Evolutionary conservation across 768 basidiomycete species (phyloP).

Genomic region (Xerocomus spinulosus): DNA sequence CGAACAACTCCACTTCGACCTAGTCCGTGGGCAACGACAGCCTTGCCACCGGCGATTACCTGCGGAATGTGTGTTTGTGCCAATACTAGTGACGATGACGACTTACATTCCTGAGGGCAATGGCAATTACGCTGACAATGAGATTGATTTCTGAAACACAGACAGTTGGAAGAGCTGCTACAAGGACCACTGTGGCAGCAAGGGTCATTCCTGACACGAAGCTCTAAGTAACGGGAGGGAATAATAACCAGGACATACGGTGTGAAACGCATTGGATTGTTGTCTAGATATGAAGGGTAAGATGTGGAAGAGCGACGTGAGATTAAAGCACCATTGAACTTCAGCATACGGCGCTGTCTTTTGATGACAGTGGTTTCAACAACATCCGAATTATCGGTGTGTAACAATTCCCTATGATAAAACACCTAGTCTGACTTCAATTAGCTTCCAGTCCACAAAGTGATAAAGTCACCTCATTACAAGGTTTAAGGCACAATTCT

Average conservation of each 20-base stretch:
- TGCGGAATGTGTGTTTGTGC: constrained; percentile 19
- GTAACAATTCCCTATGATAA: constrained; percentile 17
- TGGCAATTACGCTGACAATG: constrained; percentile 56
- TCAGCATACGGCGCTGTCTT: constrained; percentile 5
- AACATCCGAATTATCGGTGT: background rate
- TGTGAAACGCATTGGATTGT: constrained; percentile 13
- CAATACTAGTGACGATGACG: background rate
- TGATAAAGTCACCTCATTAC: constrained; percentile 44
- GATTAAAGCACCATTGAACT: constrained; percentile 20
- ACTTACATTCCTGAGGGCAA: constrained; percentile 49
- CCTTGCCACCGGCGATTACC: constrained; percentile 55
- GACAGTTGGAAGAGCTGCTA: constrained; percentile 36
- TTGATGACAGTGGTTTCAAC: background rate
- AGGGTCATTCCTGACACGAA: constrained; percentile 38
- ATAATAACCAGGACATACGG: constrained; percentile 18
- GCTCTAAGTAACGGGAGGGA: background rate
- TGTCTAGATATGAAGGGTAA: constrained; percentile 18
- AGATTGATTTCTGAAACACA: constrained; percentile 45
- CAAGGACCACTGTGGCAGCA: constrained; percentile 61
- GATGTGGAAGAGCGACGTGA: background rate
- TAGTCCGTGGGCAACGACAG: constrained; percentile 43
- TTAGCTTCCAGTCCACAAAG: background rate
- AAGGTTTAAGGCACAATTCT: constrained; percentile 51
- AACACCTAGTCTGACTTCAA: constrained; percentile 20
- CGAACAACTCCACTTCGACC: constrained; percentile 30